Conservation (phyloP, 345 rosid species). For the Ricinus communis region DNA sequence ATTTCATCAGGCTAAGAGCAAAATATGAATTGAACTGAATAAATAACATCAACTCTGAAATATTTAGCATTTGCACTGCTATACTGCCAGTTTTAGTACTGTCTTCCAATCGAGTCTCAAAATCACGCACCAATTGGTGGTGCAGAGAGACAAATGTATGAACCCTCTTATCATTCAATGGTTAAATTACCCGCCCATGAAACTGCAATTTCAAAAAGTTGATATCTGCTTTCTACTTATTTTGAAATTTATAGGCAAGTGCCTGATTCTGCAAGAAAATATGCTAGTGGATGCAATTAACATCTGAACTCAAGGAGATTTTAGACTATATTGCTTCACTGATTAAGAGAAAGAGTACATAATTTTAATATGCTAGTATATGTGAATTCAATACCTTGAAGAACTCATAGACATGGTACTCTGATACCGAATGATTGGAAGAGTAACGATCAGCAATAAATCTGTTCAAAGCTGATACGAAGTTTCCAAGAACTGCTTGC, state of each 20-base stretch:
- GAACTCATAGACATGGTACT: conserved; percentile 93
- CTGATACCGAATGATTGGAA: conserved; percentile 69
- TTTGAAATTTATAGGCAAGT: not conserved
- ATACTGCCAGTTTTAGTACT: too few relatives aligned
- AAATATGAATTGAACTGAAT: too few relatives aligned
- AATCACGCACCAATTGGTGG: too few relatives aligned
- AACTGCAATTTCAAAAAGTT: too few relatives aligned
- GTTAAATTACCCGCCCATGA: too few relatives aligned
- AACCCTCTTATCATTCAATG: too few relatives aligned
- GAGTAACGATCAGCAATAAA: conserved; percentile 89
- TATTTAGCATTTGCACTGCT: too few relatives aligned
- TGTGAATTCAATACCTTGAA: conserved; percentile 60
- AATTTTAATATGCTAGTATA: not conserved
- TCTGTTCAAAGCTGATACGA: conserved; percentile 87
- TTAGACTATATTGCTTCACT: not conserved
- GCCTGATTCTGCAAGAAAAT: not conserved
- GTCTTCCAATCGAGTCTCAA: too few relatives aligned
- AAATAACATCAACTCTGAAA: too few relatives aligned
- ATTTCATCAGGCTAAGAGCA: too few relatives aligned
- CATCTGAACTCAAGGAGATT: not conserved
- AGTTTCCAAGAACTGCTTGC: conserved; percentile 83
- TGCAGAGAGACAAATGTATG: too few relatives aligned
- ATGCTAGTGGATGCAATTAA: not conserved
- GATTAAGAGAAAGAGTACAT: not conserved
- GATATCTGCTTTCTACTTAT: not conserved